Conservation (phyloP, 345 rosid species). For the Lumnitzera littorea region DNA sequence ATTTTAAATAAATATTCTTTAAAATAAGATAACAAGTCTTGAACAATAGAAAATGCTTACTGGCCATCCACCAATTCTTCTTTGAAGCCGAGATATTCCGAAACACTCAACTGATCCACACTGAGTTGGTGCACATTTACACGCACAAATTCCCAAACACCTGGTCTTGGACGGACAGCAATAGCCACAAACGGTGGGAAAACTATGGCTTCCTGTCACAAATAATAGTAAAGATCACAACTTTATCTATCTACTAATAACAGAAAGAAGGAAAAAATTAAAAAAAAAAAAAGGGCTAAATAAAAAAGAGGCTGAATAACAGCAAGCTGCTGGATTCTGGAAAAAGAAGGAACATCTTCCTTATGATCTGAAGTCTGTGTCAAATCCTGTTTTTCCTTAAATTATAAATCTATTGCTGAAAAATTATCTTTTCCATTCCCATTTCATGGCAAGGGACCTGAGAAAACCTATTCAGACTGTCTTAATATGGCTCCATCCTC, state of each 20-base stretch:
- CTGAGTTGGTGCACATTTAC: conserved; percentile 76
- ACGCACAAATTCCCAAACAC: conserved; percentile 98
- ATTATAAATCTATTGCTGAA: too few species aligned
- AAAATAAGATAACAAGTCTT: neutral
- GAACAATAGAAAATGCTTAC: conserved; percentile 29
- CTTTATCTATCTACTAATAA: neutral
- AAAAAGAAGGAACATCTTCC: too few species aligned
- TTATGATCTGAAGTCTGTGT: too few species aligned
- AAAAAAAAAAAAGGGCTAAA: neutral
- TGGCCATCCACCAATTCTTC: conserved; percentile 80
- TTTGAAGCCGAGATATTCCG: conserved; percentile 86
- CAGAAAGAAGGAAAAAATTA: neutral
- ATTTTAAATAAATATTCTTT: neutral
- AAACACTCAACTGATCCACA: conserved; percentile 70
- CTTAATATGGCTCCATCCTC: too few species aligned
- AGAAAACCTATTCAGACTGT: too few species aligned
- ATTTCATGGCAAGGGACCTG: too few species aligned
- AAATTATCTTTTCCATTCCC: too few species aligned
- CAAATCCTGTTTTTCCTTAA: too few species aligned
- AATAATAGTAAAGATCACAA: neutral
- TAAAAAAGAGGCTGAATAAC: too few species aligned
- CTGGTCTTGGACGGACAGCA: conserved; percentile 95
- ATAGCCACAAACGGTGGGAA: conserved; percentile 90
- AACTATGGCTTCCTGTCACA: conserved; percentile 78
- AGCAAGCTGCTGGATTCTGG: too few species aligned